A percentile compares a stretch with the other conserved stretches of the same genome.
These are phyloP conservation scores for Rhizomucor miehei DNA, from an alignment of 371 early-diverging fungal genomes.

Conservation along the genomic window DNA sequence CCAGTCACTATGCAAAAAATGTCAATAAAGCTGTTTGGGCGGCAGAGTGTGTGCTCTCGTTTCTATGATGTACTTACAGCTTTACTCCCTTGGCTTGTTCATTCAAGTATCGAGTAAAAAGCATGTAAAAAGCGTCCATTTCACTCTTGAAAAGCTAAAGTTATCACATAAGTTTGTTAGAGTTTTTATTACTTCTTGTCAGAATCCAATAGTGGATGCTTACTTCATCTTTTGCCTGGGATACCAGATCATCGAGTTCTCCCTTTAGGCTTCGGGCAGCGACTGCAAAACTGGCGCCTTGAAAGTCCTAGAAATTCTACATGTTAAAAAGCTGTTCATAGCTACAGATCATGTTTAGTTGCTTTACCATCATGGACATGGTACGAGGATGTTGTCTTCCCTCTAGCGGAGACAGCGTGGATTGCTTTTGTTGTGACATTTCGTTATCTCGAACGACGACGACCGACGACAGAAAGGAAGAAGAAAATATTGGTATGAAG, in stretches of 20 bases:
- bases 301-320: constrained; percentile 55
- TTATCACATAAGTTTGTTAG: background rate
- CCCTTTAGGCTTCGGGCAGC: constrained; percentile 63
- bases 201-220: background rate
- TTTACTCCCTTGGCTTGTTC: constrained; percentile 78
- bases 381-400: constrained; percentile 6
- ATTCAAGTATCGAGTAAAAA: constrained; percentile 85
- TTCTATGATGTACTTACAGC: too few relatives aligned
- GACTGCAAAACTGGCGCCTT: constrained; percentile 62
- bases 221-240: constrained; percentile 47
- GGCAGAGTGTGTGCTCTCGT: background rate
- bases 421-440: background rate
- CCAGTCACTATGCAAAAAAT: constrained; percentile 74
- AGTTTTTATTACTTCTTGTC: background rate
- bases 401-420: background rate
- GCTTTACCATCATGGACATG: background rate
- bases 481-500: too few relatives aligned
- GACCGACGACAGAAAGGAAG: too few relatives aligned
- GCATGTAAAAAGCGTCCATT: constrained; percentile 90
- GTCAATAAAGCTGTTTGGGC: background rate
- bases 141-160: constrained; percentile 19
- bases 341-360: background rate
- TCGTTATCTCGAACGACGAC: too few relatives aligned
- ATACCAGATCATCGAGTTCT: constrained; percentile 50
- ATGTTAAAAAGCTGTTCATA: too few relatives aligned